Base-by-base conservation (phyloP, 306 rosid species). In the Cucumis cinereus region DNA sequence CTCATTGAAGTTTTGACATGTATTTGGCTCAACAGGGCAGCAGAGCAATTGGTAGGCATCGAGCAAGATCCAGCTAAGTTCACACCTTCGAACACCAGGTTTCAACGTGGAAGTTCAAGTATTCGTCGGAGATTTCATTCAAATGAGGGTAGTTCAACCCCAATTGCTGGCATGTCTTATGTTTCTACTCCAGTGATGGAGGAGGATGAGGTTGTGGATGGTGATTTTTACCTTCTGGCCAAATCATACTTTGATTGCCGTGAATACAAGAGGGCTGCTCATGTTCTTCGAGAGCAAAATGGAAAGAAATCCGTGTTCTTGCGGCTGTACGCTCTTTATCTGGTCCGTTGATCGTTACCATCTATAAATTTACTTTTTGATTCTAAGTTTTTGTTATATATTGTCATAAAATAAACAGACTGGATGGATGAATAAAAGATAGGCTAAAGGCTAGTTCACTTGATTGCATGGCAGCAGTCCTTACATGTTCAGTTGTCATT, bases 31-130 rank as follows among this genome's bases (percentile, higher is more conserved):
- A 76, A 75, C 83, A 94, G 99, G 99, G 96, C 96, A 10, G 95
- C 97, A 8, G 97, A 94, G 55, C 99, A 92, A 79, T 77, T 94
- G 79, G 90, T 86, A 43, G 99, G 96, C 12, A 92, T 94, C 24
- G 93, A 92, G 81, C 93, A 86, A 38, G 99, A 94, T 82, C 99
- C 96, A 0, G 90, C 90, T 0, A 92, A 92, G 87, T 94, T 90
- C 81, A 92, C 99, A 20, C 99, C 99, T 33, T 83, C 95, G 0
- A 92, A 92, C 87, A 92, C 97, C 22, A 89, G 96, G 70, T 92
- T 90, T 82, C 99, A 95, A 85, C 91, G 98, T 1, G 97, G 97
- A 10, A 95, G 99, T 78, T 95, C 99, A 1, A 95, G 99, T 85
- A 95, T 95, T 60, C 89, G 96, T 36, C 82, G 99, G 47, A 85